Base-by-base conservation (phyloP, 495 filamentous ascomycete species). In the Glarea lozoyensis region DNA sequence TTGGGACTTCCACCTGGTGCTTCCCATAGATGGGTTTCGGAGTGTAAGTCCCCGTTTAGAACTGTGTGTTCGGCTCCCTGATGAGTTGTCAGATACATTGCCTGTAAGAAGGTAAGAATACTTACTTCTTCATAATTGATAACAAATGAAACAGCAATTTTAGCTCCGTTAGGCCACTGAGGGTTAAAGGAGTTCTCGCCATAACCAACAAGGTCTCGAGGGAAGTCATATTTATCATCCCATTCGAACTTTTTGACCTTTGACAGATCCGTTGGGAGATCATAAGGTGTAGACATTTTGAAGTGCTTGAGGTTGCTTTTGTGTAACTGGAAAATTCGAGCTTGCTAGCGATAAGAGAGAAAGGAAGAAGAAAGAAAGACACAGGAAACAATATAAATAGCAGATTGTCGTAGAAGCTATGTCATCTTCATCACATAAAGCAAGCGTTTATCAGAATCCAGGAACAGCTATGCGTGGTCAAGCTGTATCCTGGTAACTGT, bases 61-160 rank as follows among this genome's bases (percentile, higher is more conserved):
- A 64, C 59, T 17, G 35, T 49, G 32, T 57, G 49, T 43, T 66
- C 63, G 18, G 45, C 60, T n/a, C 61, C 61, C 48, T 55, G 40
- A 10, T 12, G 25, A 32, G 5, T 12, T 39, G 25, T 43, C 20
- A 41, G 36, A 10, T 15, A 18, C 10, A 18, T 13, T 25, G 7
- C 2, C 6, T 18, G 22, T 20, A n/a, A 9, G 21, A 27, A 37
- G 33, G 20, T 4, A 33, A 27, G 20, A 10, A 11, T 18, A 29
- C 12, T 4, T 27, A 54, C 55, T 46, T 65, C 61, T 37, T 66
- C 61, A 37, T 65, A 65, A 48, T 66, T 66, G 37, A 66, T 62
- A 15, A 66, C 63, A 45, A 66, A 66, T 7, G 56, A 63, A 17
- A 66, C 59, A 10, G 63, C 63, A 31, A 66, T 62, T 37, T 65